Percentiles rank a stretch among this genome's conserved stretches.
Evolutionary conservation across 495 filamentous ascomycete species (phyloP).

Genomic region (Hypoxylon subgilvum): DNA sequence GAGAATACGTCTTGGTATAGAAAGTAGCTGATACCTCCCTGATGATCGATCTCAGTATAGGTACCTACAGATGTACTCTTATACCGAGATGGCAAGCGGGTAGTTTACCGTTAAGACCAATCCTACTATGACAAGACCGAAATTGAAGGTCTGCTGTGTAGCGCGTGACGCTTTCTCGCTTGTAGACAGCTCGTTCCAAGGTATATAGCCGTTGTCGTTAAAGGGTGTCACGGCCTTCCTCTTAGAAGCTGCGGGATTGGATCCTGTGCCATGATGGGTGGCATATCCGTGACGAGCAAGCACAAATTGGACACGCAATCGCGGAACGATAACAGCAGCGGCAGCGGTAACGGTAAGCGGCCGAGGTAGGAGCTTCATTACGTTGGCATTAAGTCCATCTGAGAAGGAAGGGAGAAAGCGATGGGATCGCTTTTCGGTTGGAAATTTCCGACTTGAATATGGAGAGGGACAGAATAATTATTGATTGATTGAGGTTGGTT

Average conservation of each 20-base stretch:
- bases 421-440: not conserved
- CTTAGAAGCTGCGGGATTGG: slow-evolving; percentile 28
- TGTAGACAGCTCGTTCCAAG: slow-evolving; percentile 75
- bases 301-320: slow-evolving; percentile 23
- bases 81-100: not conserved
- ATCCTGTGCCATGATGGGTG: slow-evolving; percentile 37
- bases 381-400: slow-evolving; percentile 32
- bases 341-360: slow-evolving; percentile 24
- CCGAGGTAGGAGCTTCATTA: slow-evolving; percentile 42
- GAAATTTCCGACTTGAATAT: not conserved
- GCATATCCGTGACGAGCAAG: slow-evolving; percentile 41
- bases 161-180: slow-evolving; percentile 83
- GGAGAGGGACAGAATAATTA: too few relatives aligned
- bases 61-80: not conserved
- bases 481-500: not conserved
- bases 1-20: slow-evolving; percentile 89
- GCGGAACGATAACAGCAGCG: slow-evolving; percentile 25
- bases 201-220: slow-evolving; percentile 80
- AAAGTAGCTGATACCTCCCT: slow-evolving; percentile 78
- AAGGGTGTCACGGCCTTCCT: slow-evolving; percentile 76
- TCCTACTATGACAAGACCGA: slow-evolving; percentile 76
- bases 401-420: slow-evolving; percentile 1
- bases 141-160: slow-evolving; percentile 89
- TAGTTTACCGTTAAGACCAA: slow-evolving; percentile 71
- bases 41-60: slow-evolving; percentile 29